These are phyloP conservation scores for Dactylellina leptospora DNA, from an alignment of 2,329 filamentous ascomycete genomes.

Conservation along the genomic window DNA sequence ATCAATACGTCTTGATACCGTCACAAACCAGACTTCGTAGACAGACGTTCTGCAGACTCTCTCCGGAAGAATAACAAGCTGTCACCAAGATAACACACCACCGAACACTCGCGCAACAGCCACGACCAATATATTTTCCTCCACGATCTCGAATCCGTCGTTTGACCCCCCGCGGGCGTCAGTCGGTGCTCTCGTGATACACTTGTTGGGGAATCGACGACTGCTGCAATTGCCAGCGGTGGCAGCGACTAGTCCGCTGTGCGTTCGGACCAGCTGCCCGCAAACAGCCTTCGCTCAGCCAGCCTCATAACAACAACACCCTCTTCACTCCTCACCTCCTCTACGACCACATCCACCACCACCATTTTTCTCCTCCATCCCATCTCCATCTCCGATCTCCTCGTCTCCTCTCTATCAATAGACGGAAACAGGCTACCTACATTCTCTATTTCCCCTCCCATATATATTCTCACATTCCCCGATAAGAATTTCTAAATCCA, in stretches of 20 bases:
- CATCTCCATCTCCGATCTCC: background rate
- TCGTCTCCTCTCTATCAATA: background rate
- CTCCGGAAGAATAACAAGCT: background rate
- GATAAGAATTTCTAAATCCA: no score
- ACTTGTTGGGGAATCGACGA: conserved; percentile 33
- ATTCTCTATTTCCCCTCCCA: background rate
- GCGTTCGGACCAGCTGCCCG: conserved; percentile 46
- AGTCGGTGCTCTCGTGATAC: conserved; percentile 53
- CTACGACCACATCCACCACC: background rate
- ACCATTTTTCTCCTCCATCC: background rate
- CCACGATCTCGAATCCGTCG: background rate
- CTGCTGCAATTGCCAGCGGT: no score
- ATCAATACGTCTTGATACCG: conserved; percentile 20
- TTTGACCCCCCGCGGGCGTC: conserved; percentile 21
- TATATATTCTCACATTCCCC: no score
- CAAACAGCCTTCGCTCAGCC: conserved; percentile 33
- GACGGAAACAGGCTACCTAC: background rate
- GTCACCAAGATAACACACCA: conserved; percentile 32
- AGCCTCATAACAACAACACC: conserved; percentile 1
- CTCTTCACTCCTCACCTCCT: background rate
- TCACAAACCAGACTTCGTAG: conserved; percentile 4
- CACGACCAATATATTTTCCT: no score
- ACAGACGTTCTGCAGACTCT: background rate
- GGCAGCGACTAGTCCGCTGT: conserved; percentile 12
- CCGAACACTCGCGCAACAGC: no score